Conservation (phyloP, 805 yeast species). For the Kluyveromyces siamensis region DNA sequence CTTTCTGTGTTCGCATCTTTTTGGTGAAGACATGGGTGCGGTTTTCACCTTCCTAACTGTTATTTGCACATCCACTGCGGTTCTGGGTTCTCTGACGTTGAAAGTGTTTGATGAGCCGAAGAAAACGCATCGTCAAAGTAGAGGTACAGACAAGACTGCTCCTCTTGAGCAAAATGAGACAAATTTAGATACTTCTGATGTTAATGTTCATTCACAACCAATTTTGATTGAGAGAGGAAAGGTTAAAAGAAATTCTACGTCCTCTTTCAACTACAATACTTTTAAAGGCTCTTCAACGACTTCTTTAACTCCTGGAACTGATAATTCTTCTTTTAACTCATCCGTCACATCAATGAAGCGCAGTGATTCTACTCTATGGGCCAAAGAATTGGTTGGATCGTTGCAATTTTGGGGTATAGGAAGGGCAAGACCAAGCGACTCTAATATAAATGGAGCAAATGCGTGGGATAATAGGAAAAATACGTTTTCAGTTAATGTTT, state of each 20-base stretch:
- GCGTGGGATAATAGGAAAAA: not conserved
- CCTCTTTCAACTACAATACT: not conserved
- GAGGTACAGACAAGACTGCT: not conserved
- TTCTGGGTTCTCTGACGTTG: constrained; percentile 26
- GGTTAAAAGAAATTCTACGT: not conserved
- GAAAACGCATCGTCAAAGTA: not conserved
- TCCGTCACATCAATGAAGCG: constrained; percentile 5
- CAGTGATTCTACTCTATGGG: constrained; percentile 16
- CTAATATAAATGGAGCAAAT: not conserved
- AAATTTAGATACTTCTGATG: not conserved
- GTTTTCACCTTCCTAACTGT: constrained; percentile 47
- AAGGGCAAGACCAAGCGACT: constrained; percentile 5
- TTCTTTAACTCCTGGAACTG: not conserved
- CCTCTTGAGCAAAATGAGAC: not conserved
- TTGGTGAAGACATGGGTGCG: constrained; percentile 43
- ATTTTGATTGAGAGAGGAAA: not conserved
- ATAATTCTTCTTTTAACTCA: not conserved
- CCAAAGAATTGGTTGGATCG: constrained; percentile 19
- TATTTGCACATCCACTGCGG: constrained; percentile 34
- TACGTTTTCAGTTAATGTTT: not conserved
- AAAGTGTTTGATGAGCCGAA: constrained; percentile 7
- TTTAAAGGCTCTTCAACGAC: not conserved
- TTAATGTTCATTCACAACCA: not conserved
- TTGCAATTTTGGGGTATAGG: constrained; percentile 24
- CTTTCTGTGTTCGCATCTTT: constrained; percentile 43